Conservation (phyloP, 2,329 filamentous ascomycete genomes). For the Falciphora oryzae region DNA sequence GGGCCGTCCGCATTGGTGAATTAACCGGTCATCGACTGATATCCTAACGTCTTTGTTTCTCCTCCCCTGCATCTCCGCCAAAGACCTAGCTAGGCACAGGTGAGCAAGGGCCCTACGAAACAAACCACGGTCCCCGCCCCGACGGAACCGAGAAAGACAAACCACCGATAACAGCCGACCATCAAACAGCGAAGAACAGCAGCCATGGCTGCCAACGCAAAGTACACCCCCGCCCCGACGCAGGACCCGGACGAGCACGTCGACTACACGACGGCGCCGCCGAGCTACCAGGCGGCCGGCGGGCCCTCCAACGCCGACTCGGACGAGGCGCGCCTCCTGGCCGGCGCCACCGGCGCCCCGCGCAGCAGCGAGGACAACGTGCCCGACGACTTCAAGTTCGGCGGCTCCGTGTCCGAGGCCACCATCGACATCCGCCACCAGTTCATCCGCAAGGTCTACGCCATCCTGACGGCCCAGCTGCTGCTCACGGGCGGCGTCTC, state of each 20-base stretch:
- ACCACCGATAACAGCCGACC: neutral
- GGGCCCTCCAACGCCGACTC: slow-evolving; percentile 49
- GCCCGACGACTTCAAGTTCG: slow-evolving; percentile 98
- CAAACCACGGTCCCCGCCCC: too few relatives aligned
- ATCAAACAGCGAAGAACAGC: neutral
- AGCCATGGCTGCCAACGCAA: slow-evolving; percentile 51
- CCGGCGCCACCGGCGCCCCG: slow-evolving; percentile 55
- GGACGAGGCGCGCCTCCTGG: slow-evolving; percentile 52
- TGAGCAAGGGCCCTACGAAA: too few relatives aligned
- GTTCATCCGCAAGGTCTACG: slow-evolving; percentile 96
- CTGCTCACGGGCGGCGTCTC: slow-evolving; percentile 76
- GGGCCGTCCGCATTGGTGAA: too few relatives aligned
- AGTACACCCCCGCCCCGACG: slow-evolving; percentile 78
- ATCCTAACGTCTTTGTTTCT: too few relatives aligned
- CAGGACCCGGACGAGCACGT: slow-evolving; percentile 73
- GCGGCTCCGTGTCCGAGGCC: slow-evolving; percentile 86
- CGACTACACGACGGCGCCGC: slow-evolving; percentile 69
- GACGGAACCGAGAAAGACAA: neutral
- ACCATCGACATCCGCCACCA: slow-evolving; percentile 95
- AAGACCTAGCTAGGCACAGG: neutral
- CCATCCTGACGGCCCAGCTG: slow-evolving; percentile 93
- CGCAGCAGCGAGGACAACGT: slow-evolving; percentile 83
- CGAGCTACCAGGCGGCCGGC: slow-evolving; percentile 59
- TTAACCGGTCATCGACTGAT: too few relatives aligned
- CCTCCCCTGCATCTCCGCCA: too few relatives aligned